phyloP scores from a whole-genome alignment of 345 rosid species.

The Pseudoturritis turrita region DNA sequence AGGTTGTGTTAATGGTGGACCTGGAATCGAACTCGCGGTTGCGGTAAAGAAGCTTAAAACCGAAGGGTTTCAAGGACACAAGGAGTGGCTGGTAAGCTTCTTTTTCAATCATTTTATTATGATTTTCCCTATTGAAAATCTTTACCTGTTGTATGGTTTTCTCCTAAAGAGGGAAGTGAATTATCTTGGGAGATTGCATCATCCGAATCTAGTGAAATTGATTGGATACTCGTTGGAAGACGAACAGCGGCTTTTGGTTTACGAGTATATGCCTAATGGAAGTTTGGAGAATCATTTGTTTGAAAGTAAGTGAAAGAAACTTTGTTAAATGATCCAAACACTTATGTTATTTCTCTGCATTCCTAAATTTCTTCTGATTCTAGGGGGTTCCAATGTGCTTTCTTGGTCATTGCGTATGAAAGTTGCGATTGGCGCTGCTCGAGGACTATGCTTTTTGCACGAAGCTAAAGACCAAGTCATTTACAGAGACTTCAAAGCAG shows the following conservation, averaged over 20 bases:
- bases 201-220: constrained; percentile 73
- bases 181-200: constrained; percentile 70
- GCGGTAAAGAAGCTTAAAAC: constrained; percentile 76
- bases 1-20: constrained; percentile 64
- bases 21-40: constrained; percentile 48
- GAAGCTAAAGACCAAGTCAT: constrained; percentile 64
- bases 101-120: background rate
- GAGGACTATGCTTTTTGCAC: constrained; percentile 70
- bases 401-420: constrained; percentile 66
- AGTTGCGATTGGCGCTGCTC: constrained; percentile 70
- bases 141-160: background rate
- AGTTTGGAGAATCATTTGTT: constrained; percentile 76
- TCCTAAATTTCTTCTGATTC: background rate
- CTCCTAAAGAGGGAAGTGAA: constrained; percentile 61
- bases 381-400: constrained; percentile 34
- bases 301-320: constrained; percentile 41
- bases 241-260: constrained; percentile 70
- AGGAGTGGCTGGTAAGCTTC: constrained; percentile 78
- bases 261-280: constrained; percentile 76
- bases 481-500: constrained; percentile 78
- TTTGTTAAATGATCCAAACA: background rate
- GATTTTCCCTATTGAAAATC: background rate
- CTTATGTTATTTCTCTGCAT: background rate
- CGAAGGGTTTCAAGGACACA: constrained; percentile 76
- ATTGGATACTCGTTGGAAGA: constrained; percentile 69